Evolutionary conservation across 352 stramenopile species (phyloP).

Genomic region (Phytopythium helicoides): DNA sequence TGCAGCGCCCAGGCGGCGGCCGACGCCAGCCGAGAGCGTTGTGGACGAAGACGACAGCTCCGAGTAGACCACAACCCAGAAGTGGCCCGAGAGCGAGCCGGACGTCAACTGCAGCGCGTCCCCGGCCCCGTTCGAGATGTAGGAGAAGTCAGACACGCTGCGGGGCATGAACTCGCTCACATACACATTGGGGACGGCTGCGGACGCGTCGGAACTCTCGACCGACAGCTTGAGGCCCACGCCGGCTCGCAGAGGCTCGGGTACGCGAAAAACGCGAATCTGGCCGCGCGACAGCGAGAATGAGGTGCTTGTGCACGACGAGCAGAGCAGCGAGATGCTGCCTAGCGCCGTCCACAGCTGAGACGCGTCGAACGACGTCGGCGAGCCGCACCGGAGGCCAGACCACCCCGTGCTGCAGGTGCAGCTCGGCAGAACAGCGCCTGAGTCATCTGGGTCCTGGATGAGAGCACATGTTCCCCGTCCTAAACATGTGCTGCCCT

Average conservation of each 20-base stretch:
- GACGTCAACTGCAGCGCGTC: conserved; percentile 41
- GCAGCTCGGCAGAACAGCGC: conserved; percentile 26
- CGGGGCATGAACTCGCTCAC: conserved; percentile 65
- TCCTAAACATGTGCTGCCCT: conserved; percentile 44
- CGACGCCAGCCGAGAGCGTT: not conserved
- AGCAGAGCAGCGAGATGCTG: conserved; percentile 54
- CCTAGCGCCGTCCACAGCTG: conserved; percentile 57
- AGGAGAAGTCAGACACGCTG: conserved; percentile 75
- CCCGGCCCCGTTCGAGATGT: conserved; percentile 34
- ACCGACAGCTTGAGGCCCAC: conserved; percentile 34
- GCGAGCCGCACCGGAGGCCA: conserved; percentile 58
- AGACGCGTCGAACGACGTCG: conserved; percentile 45
- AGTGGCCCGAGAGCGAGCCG: conserved; percentile 55
- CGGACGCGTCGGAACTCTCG: conserved; percentile 14
- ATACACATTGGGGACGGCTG: conserved; percentile 49
- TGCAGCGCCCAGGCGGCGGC: conserved; percentile 1
- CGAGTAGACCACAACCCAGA: conserved; percentile 76
- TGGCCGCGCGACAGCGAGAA: conserved; percentile 48
- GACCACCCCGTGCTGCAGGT: conserved; percentile 61
- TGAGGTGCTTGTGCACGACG: conserved; percentile 29
- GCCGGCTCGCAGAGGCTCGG: conserved; percentile 52
- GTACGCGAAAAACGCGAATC: conserved; percentile 64
- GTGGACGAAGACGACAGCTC: conserved; percentile 8
- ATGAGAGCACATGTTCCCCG: conserved; percentile 52
- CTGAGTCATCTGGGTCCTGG: not conserved